Evolutionary conservation across 805 yeast species (phyloP), one percentile per base, ranked within the genome.

Genomic region (Metschnikowia aberdeeniae): DNA sequence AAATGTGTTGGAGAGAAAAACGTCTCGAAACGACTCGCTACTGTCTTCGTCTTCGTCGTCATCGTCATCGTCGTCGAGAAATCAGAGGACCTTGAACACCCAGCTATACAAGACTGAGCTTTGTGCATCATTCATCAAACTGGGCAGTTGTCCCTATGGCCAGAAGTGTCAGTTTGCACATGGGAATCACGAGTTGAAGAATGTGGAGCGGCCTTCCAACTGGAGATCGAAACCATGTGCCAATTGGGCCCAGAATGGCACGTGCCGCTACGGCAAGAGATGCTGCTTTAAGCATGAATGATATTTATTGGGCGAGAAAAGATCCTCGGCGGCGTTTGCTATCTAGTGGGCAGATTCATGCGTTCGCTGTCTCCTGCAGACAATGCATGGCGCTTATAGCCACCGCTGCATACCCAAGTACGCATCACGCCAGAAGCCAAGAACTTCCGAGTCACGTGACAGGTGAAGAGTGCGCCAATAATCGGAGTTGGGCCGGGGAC

Each of bases 141-240:
- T 80, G 52, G 81, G 81, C 20, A 53, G 60, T 10, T 89, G 97
- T 63, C 96, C 95, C 12, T 89, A 89, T 62, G 96, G 95, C 2
- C 76, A 78, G 53, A 89, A 89, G 69, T 89, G 97, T 64, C 97
- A 89, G 68, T 89, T 89, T 74, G 97, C 97, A 5, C 97, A 89
- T 60, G 97, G 97, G 14, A 73, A 77, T 33, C 68, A 76, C 44
- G 97, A 89, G 63, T 70, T 89, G 56, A 87, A 87, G 63, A 55
- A 65, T 10, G 82, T 88, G 36, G 83, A 81, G 49, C 75, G 92
- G 49, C 83, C 89, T 9, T 80, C 82, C 44, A 89, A 89, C 60
- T 89, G 92, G 85, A 81, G 95, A 61, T 86, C 96, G 11, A 89
- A 89, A 68, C 86, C 90, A 12, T 89, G 97, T 70, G 84, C 82